Evolutionary conservation across 2,329 filamentous ascomycete species (phyloP).

Genomic region (Aspergillus thermomutatus): DNA sequence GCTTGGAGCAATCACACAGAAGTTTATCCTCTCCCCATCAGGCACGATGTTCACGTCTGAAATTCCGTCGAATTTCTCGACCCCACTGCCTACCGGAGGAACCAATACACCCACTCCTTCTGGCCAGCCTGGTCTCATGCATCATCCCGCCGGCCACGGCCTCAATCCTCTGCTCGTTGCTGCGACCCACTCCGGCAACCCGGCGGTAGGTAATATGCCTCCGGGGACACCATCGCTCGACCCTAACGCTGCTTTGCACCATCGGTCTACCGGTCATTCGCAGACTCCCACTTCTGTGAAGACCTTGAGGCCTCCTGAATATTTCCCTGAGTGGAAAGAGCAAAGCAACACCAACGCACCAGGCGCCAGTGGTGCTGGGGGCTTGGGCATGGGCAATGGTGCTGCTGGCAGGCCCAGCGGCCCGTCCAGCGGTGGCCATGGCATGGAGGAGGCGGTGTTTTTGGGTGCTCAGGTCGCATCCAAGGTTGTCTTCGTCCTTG

Average conservation of each 20-base stretch:
- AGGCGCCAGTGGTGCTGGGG: slow-evolving; percentile 23
- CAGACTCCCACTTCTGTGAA: slow-evolving; percentile 85
- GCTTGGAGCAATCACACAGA: slow-evolving; percentile 70
- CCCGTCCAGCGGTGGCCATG: slow-evolving; percentile 32
- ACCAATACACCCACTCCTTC: slow-evolving; percentile 71
- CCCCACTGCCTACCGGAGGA: slow-evolving; percentile 82
- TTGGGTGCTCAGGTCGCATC: slow-evolving; percentile 84
- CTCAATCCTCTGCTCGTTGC: slow-evolving; percentile 92
- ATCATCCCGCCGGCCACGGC: slow-evolving; percentile 56
- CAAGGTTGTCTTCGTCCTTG: slow-evolving; percentile 67
- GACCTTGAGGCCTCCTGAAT: slow-evolving; percentile 71
- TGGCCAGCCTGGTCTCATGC: slow-evolving; percentile 47
- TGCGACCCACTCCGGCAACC: slow-evolving; percentile 60
- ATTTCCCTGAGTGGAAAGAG: slow-evolving; percentile 89
- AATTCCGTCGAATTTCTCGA: slow-evolving; percentile 88
- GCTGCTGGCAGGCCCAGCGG: slow-evolving; percentile 42
- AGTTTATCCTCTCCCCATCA: slow-evolving; percentile 87
- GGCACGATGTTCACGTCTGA: slow-evolving; percentile 97
- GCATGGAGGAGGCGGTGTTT: slow-evolving; percentile 79
- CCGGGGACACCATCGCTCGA: slow-evolving; percentile 37
- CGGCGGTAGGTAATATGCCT: slow-evolving; percentile 30
- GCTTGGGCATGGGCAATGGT: slow-evolving; percentile 11
- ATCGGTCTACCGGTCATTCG: slow-evolving; percentile 60
- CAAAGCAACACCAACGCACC: slow-evolving; percentile 44
- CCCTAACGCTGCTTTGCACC: slow-evolving; percentile 38